A percentile compares a stretch with the other conserved stretches of the same genome.
Evolutionary conservation across 805 yeast species (phyloP).

Genomic region (Ogataea pignaliae): DNA sequence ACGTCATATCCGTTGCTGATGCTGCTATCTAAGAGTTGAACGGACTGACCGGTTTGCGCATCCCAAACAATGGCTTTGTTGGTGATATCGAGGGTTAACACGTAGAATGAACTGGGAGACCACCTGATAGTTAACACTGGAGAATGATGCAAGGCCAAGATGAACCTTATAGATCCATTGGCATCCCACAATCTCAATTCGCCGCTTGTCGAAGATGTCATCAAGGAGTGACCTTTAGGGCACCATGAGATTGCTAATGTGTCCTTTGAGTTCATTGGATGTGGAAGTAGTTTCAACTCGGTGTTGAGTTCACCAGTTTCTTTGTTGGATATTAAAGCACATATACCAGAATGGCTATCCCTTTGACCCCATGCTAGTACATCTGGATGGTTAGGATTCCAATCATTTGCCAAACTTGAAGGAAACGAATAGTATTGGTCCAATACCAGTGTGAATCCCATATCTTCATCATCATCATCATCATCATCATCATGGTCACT

Average conservation of each 20-base stretch:
- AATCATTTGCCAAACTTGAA: constrained; percentile 42
- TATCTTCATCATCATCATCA: constrained; percentile 11
- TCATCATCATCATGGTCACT: constrained; percentile 5
- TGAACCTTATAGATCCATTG: constrained; percentile 60
- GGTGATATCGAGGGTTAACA: constrained; percentile 57
- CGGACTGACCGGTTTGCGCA: constrained; percentile 44
- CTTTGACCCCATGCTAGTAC: constrained; percentile 53
- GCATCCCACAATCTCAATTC: constrained; percentile 76
- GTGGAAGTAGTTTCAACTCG: constrained; percentile 16
- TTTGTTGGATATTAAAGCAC: constrained; percentile 19
- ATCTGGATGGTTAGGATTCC: constrained; percentile 49
- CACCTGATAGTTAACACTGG: constrained; percentile 57
- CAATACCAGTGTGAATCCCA: constrained; percentile 34
- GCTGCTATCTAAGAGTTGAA: constrained; percentile 39
- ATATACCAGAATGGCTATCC: constrained; percentile 22
- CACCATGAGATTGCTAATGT: constrained; percentile 51
- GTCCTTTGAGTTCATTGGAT: constrained; percentile 22
- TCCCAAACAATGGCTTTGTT: constrained; percentile 65
- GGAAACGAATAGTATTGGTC: constrained; percentile 35
- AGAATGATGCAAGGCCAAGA: constrained; percentile 46
- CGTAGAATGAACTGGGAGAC: constrained; percentile 49
- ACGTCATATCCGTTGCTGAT: too few species aligned
- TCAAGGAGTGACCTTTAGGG: constrained; percentile 54
- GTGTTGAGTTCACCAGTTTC: constrained; percentile 9
- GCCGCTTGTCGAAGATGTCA: constrained; percentile 66